Evolutionary conservation across 257 asterid genomes (phyloP).

Genomic region (Forsythia viridissima): DNA sequence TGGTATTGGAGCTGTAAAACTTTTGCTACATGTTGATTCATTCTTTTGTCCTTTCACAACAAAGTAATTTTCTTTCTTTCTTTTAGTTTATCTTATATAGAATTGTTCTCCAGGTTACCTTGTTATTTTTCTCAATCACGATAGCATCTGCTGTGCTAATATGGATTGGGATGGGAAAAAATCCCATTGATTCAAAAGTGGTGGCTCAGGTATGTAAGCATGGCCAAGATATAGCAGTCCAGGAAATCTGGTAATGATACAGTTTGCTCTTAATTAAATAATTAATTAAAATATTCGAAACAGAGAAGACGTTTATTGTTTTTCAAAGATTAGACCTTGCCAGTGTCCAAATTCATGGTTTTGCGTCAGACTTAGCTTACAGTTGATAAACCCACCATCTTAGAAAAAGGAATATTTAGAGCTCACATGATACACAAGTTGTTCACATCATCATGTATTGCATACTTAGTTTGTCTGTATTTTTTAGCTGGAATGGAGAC

Average conservation of each 20-base stretch:
- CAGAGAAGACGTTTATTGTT: no score
- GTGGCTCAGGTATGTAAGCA: conserved; percentile 74
- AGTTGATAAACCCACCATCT: no score
- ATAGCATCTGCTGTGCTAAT: conserved; percentile 69
- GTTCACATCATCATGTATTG: background rate
- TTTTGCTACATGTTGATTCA: background rate
- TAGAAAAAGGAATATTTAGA: no score
- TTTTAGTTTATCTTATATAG: conserved; percentile 17
- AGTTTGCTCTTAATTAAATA: background rate
- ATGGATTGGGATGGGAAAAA: conserved; percentile 69
- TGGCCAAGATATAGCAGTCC: background rate
- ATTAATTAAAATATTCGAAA: no score
- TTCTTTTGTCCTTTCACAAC: conserved; percentile 9
- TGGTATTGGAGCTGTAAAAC: conserved; percentile 45
- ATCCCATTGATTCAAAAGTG: conserved; percentile 55
- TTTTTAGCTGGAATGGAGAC: background rate
- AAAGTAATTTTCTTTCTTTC: background rate
- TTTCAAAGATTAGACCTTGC: no score
- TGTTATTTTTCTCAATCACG: conserved; percentile 63
- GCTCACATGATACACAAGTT: no score
- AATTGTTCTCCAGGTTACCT: conserved; percentile 55
- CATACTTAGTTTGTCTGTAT: background rate
- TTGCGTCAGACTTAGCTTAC: no score
- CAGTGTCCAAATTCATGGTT: no score
- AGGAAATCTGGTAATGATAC: background rate